Percentiles rank a stretch among this genome's conserved stretches.
Conservation (phyloP, 1,284 basidiomycete species). For the Heterobasidion parviporum region DNA sequence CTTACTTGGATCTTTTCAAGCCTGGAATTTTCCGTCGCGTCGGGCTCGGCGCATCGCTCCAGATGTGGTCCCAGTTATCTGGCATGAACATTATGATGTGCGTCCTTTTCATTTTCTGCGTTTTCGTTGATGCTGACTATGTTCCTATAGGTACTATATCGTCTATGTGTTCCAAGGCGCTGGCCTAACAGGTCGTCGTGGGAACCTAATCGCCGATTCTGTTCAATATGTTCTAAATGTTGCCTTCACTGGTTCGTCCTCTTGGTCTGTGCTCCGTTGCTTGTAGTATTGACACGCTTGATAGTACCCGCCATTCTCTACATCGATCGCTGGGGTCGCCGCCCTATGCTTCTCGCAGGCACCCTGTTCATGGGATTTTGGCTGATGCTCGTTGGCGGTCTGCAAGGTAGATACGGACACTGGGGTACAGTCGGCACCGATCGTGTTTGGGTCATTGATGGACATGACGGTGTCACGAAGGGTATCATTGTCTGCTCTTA, state of each 20-base stretch:
- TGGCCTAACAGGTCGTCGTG: conserved; percentile 61
- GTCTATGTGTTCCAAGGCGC: conserved; percentile 73
- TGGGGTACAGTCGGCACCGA: conserved; percentile 41
- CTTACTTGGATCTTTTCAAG: conserved; percentile 57
- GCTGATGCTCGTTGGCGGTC: conserved; percentile 69
- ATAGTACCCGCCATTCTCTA: conserved; percentile 64
- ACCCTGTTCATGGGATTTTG: conserved; percentile 66
- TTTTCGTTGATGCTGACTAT: not conserved
- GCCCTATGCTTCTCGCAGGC: conserved; percentile 66
- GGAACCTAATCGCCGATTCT: conserved; percentile 68
- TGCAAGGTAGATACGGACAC: conserved; percentile 58
- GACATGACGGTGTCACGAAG: conserved; percentile 47
- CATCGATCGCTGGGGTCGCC: conserved; percentile 73
- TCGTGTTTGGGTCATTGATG: conserved; percentile 54
- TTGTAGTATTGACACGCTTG: not conserved
- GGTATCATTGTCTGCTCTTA: conserved; percentile 73
- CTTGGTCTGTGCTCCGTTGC: not conserved
- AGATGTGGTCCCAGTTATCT: conserved; percentile 41
- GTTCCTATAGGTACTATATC: conserved; percentile 54
- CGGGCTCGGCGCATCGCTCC: conserved; percentile 31
- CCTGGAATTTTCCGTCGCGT: conserved; percentile 37
- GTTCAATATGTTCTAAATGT: conserved; percentile 78
- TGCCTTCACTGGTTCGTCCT: conserved; percentile 35
- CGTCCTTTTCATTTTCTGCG: conserved; percentile 7
- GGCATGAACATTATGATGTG: conserved; percentile 61